These are phyloP conservation scores for Phytophthora kernoviae DNA, from an alignment of 352 stramenopile species.

Conservation along the genomic window DNA sequence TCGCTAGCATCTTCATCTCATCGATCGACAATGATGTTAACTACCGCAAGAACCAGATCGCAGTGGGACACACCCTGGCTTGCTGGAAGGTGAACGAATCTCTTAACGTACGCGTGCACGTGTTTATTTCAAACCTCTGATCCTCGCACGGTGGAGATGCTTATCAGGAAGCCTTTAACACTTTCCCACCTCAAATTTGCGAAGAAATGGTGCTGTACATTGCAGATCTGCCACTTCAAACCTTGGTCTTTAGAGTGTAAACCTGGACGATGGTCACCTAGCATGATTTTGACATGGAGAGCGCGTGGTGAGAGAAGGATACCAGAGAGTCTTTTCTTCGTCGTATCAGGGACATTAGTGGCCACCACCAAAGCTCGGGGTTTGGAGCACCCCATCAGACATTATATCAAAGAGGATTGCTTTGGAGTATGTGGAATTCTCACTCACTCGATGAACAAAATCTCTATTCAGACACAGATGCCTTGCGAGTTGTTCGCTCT, in stretches of 20 bases:
- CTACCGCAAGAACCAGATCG: conserved; percentile 71
- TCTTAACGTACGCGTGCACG: conserved; percentile 51
- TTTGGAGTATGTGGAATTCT: conserved; percentile 60
- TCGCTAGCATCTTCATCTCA: conserved; percentile 71
- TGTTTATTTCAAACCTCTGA: conserved; percentile 62
- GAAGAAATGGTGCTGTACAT: conserved; percentile 56
- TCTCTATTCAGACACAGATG: conserved; percentile 48
- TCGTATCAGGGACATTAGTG: conserved; percentile 50
- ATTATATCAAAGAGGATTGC: conserved; percentile 36
- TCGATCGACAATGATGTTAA: conserved; percentile 66
- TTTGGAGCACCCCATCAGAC: conserved; percentile 3
- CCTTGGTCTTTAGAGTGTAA: conserved; percentile 36
- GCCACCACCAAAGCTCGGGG: conserved; percentile 19
- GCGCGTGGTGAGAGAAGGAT: conserved; percentile 57
- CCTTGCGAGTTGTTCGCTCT: conserved; percentile 58
- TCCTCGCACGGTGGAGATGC: conserved; percentile 55
- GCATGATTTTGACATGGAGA: conserved; percentile 57
- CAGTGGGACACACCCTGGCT: conserved; percentile 50
- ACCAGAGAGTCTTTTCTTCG: conserved; percentile 57
- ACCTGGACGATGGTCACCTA: conserved; percentile 32
- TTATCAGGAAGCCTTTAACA: conserved; percentile 59
- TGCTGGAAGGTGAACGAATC: conserved; percentile 44
- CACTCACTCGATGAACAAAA: conserved; percentile 42
- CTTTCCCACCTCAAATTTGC: conserved; percentile 48
- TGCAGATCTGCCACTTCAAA: conserved; percentile 38